Percentiles rank a stretch among this genome's conserved stretches.
Evolutionary conservation across 495 filamentous ascomycete genomes (phyloP).

Genomic region (Podospora didyma): DNA sequence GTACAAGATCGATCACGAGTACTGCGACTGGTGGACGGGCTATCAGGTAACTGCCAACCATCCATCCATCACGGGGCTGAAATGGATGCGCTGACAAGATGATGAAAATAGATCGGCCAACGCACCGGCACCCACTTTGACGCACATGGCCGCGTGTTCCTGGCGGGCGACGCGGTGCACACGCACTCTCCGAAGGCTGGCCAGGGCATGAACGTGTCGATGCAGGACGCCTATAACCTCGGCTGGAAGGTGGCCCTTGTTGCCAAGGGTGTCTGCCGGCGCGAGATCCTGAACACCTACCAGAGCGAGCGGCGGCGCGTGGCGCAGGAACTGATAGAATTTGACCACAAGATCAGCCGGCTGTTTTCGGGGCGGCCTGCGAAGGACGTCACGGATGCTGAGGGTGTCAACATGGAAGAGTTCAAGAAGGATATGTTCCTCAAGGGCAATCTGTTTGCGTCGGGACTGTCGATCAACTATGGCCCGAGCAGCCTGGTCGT

Average conservation of each 20-base stretch:
- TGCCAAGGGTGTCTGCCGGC: slow-evolving; percentile 51
- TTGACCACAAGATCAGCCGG: slow-evolving; percentile 59
- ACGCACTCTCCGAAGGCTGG: slow-evolving; percentile 69
- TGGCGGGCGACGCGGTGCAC: slow-evolving; percentile 61
- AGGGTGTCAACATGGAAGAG: slow-evolving; percentile 41
- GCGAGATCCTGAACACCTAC: slow-evolving; percentile 64
- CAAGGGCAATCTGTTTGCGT: slow-evolving; percentile 35
- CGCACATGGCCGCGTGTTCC: slow-evolving; percentile 55
- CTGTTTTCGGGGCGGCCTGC: slow-evolving; percentile 43
- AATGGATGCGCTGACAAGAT: too few relatives aligned
- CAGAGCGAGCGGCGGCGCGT: slow-evolving; percentile 63
- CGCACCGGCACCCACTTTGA: slow-evolving; percentile 63
- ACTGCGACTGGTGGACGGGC: slow-evolving; percentile 50
- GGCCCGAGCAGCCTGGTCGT: slow-evolving; percentile 25
- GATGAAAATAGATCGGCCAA: slow-evolving; percentile 60
- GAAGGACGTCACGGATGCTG: slow-evolving; percentile 40
- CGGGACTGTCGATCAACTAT: slow-evolving; percentile 34
- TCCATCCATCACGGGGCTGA: too few relatives aligned
- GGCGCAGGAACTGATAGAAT: slow-evolving; percentile 69
- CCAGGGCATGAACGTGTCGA: slow-evolving; percentile 72
- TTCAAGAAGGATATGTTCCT: slow-evolving; percentile 41
- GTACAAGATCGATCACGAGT: slow-evolving; percentile 57
- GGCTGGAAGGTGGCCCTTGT: slow-evolving; percentile 72
- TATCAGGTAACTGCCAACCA: slow-evolving; percentile 38
- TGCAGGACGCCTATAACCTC: slow-evolving; percentile 67